These are phyloP conservation scores for Tricholoma hemisulphureum DNA, from an alignment of 768 basidiomycete species.

Conservation along the genomic window DNA sequence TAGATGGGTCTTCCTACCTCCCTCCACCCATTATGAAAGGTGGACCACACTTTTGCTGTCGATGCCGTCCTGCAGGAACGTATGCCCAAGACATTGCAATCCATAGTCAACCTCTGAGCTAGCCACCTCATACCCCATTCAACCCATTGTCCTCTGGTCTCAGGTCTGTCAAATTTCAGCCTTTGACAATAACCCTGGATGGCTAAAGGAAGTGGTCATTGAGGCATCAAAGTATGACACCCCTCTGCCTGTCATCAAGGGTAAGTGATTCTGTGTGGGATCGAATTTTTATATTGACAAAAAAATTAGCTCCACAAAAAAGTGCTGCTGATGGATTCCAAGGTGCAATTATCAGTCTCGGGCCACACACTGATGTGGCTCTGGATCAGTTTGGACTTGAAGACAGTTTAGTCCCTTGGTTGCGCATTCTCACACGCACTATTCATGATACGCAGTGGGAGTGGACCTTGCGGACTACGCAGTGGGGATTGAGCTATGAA, in stretches of 20 bases:
- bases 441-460: slow-evolving; percentile 8
- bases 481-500: slow-evolving; percentile 8
- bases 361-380: slow-evolving; percentile 4
- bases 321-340: neutral
- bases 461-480: neutral
- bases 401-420: slow-evolving; percentile 1
- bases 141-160: too few relatives aligned
- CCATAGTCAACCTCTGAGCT: neutral
- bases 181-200: too few relatives aligned
- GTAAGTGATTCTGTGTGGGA: neutral
- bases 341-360: slow-evolving; percentile 1
- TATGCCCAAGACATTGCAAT: slow-evolving; percentile 3
- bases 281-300: neutral
- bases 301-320: neutral
- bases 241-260: neutral
- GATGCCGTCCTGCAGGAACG: neutral
- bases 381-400: slow-evolving; percentile 4
- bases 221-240: neutral
- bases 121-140: too few relatives aligned
- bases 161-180: too few relatives aligned
- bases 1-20: slow-evolving; percentile 4
- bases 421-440: neutral
- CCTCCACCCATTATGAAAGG: slow-evolving; percentile 2
- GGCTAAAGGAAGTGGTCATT: too few relatives aligned
- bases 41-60: slow-evolving; percentile 3